These are phyloP conservation scores for Fusarium solani-melongenae DNA, from an alignment of 2,329 filamentous ascomycete species.

Conservation along the genomic window DNA sequence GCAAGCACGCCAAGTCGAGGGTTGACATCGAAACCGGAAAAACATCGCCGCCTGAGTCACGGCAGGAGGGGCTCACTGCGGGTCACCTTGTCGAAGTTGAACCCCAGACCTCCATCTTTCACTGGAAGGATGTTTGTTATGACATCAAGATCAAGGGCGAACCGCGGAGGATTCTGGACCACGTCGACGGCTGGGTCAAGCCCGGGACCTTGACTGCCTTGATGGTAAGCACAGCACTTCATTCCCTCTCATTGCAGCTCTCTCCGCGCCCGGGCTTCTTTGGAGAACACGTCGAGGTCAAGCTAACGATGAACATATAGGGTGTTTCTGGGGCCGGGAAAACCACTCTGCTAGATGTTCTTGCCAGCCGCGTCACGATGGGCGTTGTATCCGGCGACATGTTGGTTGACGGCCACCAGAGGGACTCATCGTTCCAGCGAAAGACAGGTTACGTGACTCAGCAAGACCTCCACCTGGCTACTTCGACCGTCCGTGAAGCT, in stretches of 20 bases:
- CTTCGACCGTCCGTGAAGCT: conserved; percentile 52
- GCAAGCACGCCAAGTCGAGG: too few species aligned
- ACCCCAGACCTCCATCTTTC: background rate
- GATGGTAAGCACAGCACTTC: background rate
- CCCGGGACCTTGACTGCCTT: background rate
- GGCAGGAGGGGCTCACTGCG: too few species aligned
- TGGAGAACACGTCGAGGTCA: too few species aligned
- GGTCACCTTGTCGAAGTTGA: background rate
- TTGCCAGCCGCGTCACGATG: background rate
- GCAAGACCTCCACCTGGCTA: background rate
- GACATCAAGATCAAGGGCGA: background rate
- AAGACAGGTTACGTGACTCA: background rate
- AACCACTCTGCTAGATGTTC: background rate
- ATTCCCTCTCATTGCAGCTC: background rate
- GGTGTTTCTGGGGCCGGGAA: background rate
- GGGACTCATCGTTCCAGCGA: background rate
- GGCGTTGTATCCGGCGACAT: background rate
- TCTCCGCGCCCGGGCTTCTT: too few species aligned
- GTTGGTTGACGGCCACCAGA: background rate
- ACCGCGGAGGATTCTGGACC: background rate
- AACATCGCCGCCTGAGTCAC: too few species aligned
- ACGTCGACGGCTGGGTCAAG: background rate
- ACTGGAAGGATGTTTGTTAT: background rate
- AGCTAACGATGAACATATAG: background rate
- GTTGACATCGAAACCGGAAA: too few species aligned